Conservation (phyloP, 164 flowering plant genomes). For the Sedum album region DNA sequence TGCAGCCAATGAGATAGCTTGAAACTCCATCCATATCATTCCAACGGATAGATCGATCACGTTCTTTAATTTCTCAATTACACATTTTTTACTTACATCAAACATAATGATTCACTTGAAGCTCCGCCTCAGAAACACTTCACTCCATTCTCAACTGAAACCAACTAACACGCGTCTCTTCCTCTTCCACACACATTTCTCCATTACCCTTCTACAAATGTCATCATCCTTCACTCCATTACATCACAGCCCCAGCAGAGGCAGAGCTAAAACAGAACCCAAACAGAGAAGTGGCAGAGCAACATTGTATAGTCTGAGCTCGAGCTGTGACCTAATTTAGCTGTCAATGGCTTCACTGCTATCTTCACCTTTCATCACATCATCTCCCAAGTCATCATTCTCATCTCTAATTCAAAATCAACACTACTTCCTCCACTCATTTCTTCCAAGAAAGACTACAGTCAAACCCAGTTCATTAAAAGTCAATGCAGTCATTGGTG, state of each 20-base stretch:
- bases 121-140: background rate
- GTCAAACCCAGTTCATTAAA: slow-evolving; percentile 21
- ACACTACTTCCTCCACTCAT: slow-evolving; percentile 62
- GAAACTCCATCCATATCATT: background rate
- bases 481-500: slow-evolving; percentile 45
- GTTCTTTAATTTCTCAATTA: background rate
- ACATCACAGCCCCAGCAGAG: background rate
- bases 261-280: background rate
- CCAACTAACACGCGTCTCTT: background rate
- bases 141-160: background rate
- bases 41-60: background rate
- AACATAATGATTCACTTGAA: background rate
- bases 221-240: background rate
- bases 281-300: background rate
- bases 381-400: slow-evolving; percentile 46
- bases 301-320: too few relatives aligned
- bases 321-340: too few relatives aligned
- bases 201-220: too few relatives aligned
- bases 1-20: background rate
- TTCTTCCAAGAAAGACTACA: slow-evolving; percentile 44
- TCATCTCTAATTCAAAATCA: slow-evolving; percentile 62
- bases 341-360: slow-evolving; percentile 86
- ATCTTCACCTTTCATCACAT: slow-evolving; percentile 58
- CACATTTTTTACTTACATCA: background rate
- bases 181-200: background rate